These are phyloP conservation scores for Lagerstroemia speciosa DNA, from an alignment of 345 rosid genomes.

Conservation along the genomic window DNA sequence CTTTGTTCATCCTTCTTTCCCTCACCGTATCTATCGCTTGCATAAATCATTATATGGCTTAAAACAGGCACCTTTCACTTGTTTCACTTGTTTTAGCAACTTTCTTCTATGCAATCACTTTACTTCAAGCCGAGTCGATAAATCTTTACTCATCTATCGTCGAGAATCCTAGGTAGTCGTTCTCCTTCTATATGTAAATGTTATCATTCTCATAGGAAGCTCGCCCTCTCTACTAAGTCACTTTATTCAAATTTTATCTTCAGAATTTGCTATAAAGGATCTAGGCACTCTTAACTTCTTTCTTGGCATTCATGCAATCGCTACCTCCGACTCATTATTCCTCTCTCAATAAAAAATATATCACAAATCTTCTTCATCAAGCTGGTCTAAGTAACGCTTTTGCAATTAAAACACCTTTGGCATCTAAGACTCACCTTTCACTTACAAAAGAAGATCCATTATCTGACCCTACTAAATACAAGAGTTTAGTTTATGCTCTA, in stretches of 20 bases:
- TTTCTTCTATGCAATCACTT: background rate
- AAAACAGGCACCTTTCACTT: background rate
- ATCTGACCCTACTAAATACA: background rate
- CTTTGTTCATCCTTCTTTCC: background rate
- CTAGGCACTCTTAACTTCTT: background rate
- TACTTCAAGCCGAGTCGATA: background rate
- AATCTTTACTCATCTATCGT: background rate
- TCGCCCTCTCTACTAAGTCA: background rate
- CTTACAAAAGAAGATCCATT: background rate
- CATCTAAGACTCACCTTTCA: background rate
- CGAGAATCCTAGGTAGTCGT: background rate
- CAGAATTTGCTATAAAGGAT: background rate
- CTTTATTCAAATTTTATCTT: background rate
- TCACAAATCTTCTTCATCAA: background rate
- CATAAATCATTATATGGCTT: background rate
- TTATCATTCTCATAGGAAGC: background rate
- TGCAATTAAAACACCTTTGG: background rate
- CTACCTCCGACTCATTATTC: fast-evolving
- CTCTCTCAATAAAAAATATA: background rate
- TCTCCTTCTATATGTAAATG: background rate
- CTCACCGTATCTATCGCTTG: background rate
- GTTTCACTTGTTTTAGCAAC: background rate
- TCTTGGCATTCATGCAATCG: background rate
- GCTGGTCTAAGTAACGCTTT: too few species aligned
- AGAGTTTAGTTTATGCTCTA: background rate